Conservation (phyloP, 2,329 filamentous ascomycete genomes). For the Neonectria faginata region DNA sequence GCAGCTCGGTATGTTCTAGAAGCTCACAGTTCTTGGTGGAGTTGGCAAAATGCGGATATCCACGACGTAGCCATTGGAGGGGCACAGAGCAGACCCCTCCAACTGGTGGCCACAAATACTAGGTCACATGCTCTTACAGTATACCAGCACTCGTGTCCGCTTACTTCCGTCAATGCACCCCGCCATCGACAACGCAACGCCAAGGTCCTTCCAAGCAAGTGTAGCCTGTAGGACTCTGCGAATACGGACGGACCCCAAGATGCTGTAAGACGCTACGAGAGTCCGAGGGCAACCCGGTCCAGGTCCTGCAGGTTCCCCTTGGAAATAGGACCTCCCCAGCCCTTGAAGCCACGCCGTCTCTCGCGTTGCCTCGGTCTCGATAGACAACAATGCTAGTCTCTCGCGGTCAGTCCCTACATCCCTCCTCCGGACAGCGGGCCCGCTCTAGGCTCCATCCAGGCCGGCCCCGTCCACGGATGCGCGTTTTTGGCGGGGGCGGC, state of each 20-base stretch:
- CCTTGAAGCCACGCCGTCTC: too few relatives aligned
- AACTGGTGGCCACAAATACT: conserved; percentile 12
- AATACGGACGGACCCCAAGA: neutral
- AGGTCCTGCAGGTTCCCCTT: conserved; percentile 4
- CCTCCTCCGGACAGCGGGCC: conserved; percentile 11
- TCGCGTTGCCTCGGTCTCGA: too few relatives aligned
- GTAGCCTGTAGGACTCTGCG: neutral
- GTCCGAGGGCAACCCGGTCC: neutral
- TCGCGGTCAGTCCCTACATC: conserved; percentile 19
- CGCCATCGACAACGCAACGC: conserved; percentile 5
- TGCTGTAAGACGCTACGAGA: neutral
- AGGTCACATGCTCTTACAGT: neutral
- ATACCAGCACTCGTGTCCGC: neutral
- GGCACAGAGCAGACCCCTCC: conserved; percentile 22
- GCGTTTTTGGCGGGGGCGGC: conserved; percentile 17
- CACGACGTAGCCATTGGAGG: conserved; percentile 27
- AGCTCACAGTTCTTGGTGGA: conserved; percentile 40
- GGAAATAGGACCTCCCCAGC: neutral
- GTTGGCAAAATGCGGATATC: conserved; percentile 26
- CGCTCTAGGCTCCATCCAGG: conserved; percentile 19
- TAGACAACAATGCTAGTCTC: neutral
- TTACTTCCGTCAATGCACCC: conserved; percentile 32
- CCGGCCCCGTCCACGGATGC: conserved; percentile 28
- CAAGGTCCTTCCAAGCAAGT: neutral
- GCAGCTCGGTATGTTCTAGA: conserved; percentile 42